phyloP scores from a whole-genome alignment of 139 green algal species.

The Coccomyxa sp. region DNA sequence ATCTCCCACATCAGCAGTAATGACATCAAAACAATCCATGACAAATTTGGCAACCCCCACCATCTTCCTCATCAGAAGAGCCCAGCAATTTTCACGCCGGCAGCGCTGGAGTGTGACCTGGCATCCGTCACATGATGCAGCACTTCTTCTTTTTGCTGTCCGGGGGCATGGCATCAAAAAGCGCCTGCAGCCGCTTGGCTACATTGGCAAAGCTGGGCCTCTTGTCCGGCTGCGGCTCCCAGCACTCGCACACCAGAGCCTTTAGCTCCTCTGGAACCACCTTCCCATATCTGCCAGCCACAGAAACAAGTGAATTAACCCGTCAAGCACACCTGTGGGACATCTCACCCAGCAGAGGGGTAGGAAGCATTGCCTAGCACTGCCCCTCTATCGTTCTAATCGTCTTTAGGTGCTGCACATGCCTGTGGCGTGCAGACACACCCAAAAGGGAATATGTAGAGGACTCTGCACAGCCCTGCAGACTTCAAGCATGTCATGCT shows the following conservation, averaged over 20 bases:
- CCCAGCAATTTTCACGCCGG: no score
- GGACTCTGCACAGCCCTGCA: not conserved
- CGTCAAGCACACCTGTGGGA: not conserved
- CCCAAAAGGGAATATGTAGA: not conserved
- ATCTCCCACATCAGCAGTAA: no score
- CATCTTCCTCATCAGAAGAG: no score
- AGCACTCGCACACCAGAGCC: conserved; percentile 20
- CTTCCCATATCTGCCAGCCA: conserved; percentile 10
- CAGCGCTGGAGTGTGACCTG: no score
- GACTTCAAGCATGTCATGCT: no score
- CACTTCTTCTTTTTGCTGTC: not conserved
- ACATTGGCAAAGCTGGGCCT: conserved; percentile 13
- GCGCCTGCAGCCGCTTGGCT: conserved; percentile 1
- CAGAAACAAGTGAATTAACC: not conserved
- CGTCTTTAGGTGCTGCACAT: no score
- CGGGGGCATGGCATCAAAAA: not conserved
- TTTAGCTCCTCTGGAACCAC: conserved; percentile 16
- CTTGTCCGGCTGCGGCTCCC: conserved; percentile 1
- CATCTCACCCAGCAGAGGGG: not conserved
- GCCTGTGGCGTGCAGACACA: not conserved
- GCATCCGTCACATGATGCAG: not conserved
- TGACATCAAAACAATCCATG: no score
- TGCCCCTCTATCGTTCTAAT: not conserved
- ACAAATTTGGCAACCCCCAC: no score
- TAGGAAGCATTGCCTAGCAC: not conserved